phyloP scores from a whole-genome alignment of 2,329 filamentous ascomycete species.

The Trichoderma harzianum region DNA sequence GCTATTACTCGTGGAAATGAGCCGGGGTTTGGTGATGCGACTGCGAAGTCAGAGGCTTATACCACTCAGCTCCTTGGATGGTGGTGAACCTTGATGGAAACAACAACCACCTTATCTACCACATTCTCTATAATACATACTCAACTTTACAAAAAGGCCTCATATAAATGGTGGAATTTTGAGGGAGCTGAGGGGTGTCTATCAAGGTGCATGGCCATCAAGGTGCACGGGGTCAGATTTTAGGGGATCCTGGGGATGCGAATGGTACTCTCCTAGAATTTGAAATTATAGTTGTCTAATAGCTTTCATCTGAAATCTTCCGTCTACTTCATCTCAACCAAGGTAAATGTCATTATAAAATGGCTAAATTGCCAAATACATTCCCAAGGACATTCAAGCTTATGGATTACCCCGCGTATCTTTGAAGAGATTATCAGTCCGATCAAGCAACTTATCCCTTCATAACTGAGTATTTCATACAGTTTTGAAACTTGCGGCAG shows the following conservation, averaged over 20 bases:
- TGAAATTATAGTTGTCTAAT: not conserved
- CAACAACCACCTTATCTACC: not conserved
- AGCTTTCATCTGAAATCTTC: not conserved
- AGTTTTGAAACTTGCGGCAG: not conserved
- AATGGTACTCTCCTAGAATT: not conserved
- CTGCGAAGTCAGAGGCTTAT: not conserved
- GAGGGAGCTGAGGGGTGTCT: not conserved
- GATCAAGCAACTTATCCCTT: not conserved
- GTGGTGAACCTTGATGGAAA: constrained; percentile 11
- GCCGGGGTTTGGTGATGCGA: not conserved
- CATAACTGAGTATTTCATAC: not conserved
- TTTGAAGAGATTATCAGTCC: not conserved
- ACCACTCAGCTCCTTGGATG: not conserved
- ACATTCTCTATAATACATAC: not conserved
- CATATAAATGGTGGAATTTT: not conserved
- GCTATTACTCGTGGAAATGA: not conserved
- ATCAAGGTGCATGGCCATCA: constrained; percentile 15
- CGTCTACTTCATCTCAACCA: not conserved
- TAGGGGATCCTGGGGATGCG: not conserved
- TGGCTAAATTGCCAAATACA: not conserved
- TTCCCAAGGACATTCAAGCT: not conserved
- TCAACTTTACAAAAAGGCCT: not conserved
- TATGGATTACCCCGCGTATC: not conserved
- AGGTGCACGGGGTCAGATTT: not conserved
- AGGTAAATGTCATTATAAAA: not conserved